phyloP scores from a whole-genome alignment of 2,329 filamentous ascomycete genomes.

The Hirsutella thompsonii region DNA sequence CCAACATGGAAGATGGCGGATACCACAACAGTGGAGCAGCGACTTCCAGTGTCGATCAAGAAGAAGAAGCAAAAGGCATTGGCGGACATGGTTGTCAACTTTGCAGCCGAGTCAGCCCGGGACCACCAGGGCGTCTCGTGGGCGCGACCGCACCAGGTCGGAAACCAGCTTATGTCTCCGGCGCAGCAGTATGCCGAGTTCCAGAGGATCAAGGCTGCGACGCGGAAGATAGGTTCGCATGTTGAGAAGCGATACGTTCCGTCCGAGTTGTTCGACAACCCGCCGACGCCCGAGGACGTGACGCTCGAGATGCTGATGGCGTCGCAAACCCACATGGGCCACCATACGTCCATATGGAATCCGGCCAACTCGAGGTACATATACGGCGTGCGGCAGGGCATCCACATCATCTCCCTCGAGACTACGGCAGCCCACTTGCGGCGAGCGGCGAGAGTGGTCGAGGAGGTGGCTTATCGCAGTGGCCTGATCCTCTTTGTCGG shows the following conservation, averaged over 20 bases:
- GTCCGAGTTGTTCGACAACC: conserved; percentile 52
- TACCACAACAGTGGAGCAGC: conserved; percentile 9
- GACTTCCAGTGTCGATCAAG: conserved; percentile 11
- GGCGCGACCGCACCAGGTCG: conserved; percentile 17
- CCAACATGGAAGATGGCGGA: conserved; percentile 12
- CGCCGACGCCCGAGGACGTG: conserved; percentile 66
- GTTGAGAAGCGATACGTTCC: conserved; percentile 50
- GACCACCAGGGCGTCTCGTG: conserved; percentile 20
- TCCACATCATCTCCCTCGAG: conserved; percentile 90
- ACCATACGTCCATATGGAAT: conserved; percentile 87
- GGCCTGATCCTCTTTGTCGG: conserved; percentile 87
- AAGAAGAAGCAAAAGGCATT: conserved; percentile 22
- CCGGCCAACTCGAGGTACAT: conserved; percentile 90
- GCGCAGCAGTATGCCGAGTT: conserved; percentile 26
- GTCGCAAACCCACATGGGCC: conserved; percentile 78
- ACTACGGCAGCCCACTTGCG: conserved; percentile 77
- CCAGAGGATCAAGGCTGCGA: conserved; percentile 25
- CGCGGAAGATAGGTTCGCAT: conserved; percentile 33
- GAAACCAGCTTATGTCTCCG: conserved; percentile 21
- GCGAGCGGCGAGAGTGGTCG: conserved; percentile 84
- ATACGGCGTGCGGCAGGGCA: conserved; percentile 73
- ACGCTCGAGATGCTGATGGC: conserved; percentile 86
- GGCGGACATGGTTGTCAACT: conserved; percentile 19
- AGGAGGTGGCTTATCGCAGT: conserved; percentile 70
- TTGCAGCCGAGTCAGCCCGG: conserved; percentile 20